phyloP scores from a whole-genome alignment of 352 stramenopile genomes.

The Albugo laibachii region DNA sequence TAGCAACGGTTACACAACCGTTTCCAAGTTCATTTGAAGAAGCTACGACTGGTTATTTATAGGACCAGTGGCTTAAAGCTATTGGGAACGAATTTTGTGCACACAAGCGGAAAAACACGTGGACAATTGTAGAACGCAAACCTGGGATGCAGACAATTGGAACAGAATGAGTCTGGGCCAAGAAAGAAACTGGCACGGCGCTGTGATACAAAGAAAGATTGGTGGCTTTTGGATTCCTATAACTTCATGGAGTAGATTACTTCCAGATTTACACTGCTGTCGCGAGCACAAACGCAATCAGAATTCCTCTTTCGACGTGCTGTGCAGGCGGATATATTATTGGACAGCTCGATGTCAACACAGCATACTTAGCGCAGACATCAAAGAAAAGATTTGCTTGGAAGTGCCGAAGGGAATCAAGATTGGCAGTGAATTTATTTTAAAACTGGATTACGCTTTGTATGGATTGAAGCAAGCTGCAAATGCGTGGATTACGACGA shows the following conservation, averaged over 20 bases:
- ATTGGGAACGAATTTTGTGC: not conserved
- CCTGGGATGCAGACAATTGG: too few relatives aligned
- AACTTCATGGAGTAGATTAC: not conserved
- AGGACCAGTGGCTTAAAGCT: not conserved
- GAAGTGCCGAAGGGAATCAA: not conserved
- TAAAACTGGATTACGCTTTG: conserved; percentile 5
- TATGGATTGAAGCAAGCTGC: conserved; percentile 9
- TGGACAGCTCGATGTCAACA: conserved; percentile 11
- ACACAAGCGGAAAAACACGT: not conserved
- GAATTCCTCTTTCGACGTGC: not conserved
- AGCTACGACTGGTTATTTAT: not conserved
- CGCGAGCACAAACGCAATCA: not conserved
- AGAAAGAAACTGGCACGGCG: not conserved
- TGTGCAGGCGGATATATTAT: conserved; percentile 3
- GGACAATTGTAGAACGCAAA: too few relatives aligned
- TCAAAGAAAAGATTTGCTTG: conserved; percentile 4
- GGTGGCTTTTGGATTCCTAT: not conserved
- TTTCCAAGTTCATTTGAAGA: not conserved
- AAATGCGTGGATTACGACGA: conserved; percentile 10
- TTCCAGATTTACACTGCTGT: not conserved
- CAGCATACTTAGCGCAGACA: conserved; percentile 8
- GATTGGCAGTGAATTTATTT: conserved; percentile 3
- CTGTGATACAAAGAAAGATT: not conserved
- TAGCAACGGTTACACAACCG: not conserved
- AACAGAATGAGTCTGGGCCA: not conserved